These are phyloP conservation scores for Chernovozyma aurita DNA, from an alignment of 1,139 yeast genomes.

Conservation along the genomic window DNA sequence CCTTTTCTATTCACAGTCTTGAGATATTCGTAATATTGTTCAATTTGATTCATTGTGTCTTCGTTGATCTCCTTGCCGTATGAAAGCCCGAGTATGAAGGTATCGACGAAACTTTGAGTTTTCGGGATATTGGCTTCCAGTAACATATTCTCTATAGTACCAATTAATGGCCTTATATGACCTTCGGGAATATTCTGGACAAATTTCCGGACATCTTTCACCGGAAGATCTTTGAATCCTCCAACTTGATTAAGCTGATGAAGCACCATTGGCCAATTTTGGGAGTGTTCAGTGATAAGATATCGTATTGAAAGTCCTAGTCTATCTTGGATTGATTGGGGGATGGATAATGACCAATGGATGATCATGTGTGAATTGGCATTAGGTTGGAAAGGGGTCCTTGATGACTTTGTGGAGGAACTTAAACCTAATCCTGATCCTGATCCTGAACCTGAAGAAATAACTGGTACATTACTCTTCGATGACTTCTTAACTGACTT, in stretches of 20 bases:
- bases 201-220: constrained; percentile 35
- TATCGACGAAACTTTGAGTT: constrained; percentile 35
- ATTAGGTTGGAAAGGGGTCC: background rate
- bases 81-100: constrained; percentile 41
- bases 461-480: no score
- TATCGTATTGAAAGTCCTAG: constrained; percentile 46
- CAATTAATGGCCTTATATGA: constrained; percentile 31
- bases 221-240: constrained; percentile 36
- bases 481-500: background rate
- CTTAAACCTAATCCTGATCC: no score
- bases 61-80: constrained; percentile 20
- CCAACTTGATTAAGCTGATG: constrained; percentile 35
- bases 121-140: constrained; percentile 32
- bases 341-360: constrained; percentile 26
- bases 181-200: constrained; percentile 42
- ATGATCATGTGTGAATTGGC: constrained; percentile 6
- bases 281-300: constrained; percentile 40
- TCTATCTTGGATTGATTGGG: constrained; percentile 35
- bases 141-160: constrained; percentile 23
- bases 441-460: no score
- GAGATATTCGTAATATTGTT: constrained; percentile 17
- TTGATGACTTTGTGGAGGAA: no score
- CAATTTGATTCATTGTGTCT: constrained; percentile 20
- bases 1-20: constrained; percentile 14
- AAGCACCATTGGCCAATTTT: constrained; percentile 56